A percentile compares a stretch with the other conserved stretches of the same genome.
Conservation (phyloP, 192 early-diverging fungal species). For the Mortierella alpina region DNA sequence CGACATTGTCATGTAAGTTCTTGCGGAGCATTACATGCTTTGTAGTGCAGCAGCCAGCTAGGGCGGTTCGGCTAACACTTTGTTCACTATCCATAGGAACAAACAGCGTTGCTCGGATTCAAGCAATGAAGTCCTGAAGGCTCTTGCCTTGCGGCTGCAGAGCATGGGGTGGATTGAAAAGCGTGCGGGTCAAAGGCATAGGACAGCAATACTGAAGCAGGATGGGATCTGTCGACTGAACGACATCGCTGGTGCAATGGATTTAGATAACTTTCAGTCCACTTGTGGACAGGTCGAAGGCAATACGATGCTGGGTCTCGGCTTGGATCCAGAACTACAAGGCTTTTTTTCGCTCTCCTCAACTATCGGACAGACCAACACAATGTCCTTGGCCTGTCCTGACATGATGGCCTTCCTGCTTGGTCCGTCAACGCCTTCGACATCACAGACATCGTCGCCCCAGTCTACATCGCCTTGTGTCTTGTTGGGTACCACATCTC, state of each 20-base stretch:
- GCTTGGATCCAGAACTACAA: constrained; percentile 19
- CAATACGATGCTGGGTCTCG: not conserved
- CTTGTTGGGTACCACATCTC: not conserved
- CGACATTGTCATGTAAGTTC: constrained; percentile 28
- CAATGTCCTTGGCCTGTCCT: constrained; percentile 21
- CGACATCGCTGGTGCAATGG: too few species aligned
- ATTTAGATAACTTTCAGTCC: too few species aligned
- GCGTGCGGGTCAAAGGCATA: not conserved
- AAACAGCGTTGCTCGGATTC: constrained; percentile 8
- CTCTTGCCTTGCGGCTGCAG: constrained; percentile 11
- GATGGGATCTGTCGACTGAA: too few species aligned
- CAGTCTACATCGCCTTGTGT: not conserved
- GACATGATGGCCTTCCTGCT: constrained; percentile 29
- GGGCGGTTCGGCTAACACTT: too few species aligned
- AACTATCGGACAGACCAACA: constrained; percentile 1
- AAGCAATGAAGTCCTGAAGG: constrained; percentile 4
- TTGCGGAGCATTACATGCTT: not conserved
- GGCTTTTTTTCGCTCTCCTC: constrained; percentile 26
- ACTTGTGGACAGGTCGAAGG: not conserved
- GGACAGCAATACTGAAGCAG: not conserved
- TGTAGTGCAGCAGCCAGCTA: too few species aligned
- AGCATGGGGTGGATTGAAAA: constrained; percentile 15
- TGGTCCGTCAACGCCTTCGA: not conserved
- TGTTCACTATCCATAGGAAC: not conserved
- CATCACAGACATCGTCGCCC: not conserved